Evolutionary conservation across 805 yeast species (phyloP).

Genomic region (Soucietia sequanensis): DNA sequence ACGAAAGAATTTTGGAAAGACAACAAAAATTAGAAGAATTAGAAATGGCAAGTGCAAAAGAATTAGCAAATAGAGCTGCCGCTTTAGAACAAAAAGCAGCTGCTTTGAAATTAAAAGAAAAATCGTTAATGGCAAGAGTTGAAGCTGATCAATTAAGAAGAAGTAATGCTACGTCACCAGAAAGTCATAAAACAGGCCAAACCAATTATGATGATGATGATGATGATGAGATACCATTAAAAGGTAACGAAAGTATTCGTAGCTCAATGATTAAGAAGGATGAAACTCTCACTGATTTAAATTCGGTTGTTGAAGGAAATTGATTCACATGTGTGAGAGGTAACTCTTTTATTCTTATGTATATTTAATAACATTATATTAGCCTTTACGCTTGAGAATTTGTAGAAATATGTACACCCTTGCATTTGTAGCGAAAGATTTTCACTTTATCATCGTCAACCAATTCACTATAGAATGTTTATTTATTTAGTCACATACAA

Average conservation of each 20-base stretch:
- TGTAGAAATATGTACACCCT: too few relatives aligned
- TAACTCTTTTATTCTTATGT: too few relatives aligned
- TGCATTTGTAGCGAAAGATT: too few relatives aligned
- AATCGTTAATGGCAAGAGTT: slow-evolving; percentile 44
- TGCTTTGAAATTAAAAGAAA: slow-evolving; percentile 67
- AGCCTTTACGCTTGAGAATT: too few relatives aligned
- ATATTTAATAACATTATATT: too few relatives aligned
- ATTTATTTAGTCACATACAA: too few relatives aligned
- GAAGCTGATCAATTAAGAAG: slow-evolving; percentile 21
- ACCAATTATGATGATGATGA: slow-evolving; percentile 2
- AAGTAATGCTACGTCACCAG: slow-evolving; percentile 3
- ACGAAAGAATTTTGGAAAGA: slow-evolving; percentile 69
- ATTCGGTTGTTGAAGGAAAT: slow-evolving; percentile 26
- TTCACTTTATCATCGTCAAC: too few relatives aligned
- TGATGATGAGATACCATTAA: slow-evolving; percentile 5
- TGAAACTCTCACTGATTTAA: slow-evolving; percentile 55
- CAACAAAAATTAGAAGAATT: slow-evolving; percentile 77
- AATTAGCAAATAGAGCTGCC: slow-evolving; percentile 70
- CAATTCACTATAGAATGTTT: too few relatives aligned
- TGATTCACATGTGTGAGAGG: too few relatives aligned
- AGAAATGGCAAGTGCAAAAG: slow-evolving; percentile 75
- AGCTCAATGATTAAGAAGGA: slow-evolving; percentile 36
- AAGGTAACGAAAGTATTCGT: slow-evolving; percentile 10
- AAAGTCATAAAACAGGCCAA: slow-evolving; percentile 2
- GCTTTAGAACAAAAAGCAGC: slow-evolving; percentile 74